Conservation (phyloP, 1,139 yeast species). For the Candida neerlandica region DNA sequence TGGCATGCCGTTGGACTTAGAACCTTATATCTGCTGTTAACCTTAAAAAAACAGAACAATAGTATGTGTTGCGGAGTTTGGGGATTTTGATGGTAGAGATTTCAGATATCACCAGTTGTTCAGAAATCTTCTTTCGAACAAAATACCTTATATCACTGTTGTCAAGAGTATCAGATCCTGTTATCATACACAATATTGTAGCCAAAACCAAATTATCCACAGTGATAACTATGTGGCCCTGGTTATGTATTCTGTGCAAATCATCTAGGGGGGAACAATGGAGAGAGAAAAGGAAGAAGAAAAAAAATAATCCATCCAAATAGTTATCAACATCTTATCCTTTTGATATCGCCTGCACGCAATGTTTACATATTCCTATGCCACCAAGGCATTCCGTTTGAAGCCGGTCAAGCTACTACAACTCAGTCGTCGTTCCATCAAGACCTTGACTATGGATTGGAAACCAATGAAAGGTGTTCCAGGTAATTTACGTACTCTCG, state of each 20-base stretch:
- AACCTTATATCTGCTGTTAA: background rate
- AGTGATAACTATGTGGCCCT: too few species aligned
- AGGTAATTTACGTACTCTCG: conserved; percentile 46
- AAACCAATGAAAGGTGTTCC: conserved; percentile 65
- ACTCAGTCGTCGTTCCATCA: conserved; percentile 30
- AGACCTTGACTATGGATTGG: conserved; percentile 84
- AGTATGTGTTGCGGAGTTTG: background rate
- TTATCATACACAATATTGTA: too few species aligned
- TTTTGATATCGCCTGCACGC: background rate
- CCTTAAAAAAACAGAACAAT: background rate
- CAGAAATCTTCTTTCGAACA: too few species aligned
- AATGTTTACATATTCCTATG: background rate
- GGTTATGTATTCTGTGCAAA: too few species aligned
- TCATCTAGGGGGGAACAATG: background rate
- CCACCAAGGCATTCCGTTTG: background rate
- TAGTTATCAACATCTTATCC: background rate
- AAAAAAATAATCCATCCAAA: background rate
- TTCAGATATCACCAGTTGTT: too few species aligned
- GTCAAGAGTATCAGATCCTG: too few species aligned
- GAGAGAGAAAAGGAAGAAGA: background rate
- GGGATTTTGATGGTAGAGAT: background rate
- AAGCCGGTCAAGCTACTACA: conserved; percentile 10
- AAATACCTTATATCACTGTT: too few species aligned
- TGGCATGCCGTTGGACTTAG: too few species aligned
- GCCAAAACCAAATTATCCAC: too few species aligned